A percentile compares a stretch with the other conserved stretches of the same genome.
Evolutionary conservation across 345 rosid species (phyloP).

Genomic region (Linum trigynum): DNA sequence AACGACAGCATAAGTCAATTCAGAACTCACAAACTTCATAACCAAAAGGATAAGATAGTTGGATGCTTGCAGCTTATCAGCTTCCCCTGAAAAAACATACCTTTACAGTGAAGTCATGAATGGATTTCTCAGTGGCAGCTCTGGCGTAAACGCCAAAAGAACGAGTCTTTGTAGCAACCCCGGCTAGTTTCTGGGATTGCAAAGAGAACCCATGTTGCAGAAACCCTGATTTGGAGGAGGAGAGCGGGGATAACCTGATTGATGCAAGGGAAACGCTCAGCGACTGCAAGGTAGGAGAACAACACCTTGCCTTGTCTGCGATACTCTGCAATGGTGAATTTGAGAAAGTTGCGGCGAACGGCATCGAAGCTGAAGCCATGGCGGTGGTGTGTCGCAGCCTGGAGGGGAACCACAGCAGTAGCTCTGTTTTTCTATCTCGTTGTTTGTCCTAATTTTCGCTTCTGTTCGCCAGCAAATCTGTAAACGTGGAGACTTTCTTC

Average conservation of each 20-base stretch:
- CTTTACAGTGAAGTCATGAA: slow-evolving; percentile 74
- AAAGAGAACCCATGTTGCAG: slow-evolving; percentile 38
- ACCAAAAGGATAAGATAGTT: too few relatives aligned
- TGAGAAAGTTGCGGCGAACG: slow-evolving; percentile 32
- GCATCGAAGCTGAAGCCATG: slow-evolving; percentile 37
- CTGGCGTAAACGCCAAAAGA: slow-evolving; percentile 44
- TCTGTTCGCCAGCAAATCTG: too few relatives aligned
- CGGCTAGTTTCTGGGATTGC: slow-evolving; percentile 22
- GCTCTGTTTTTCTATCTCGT: background rate
- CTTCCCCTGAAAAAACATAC: slow-evolving; percentile 17
- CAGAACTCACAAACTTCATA: too few relatives aligned
- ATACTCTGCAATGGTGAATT: slow-evolving; percentile 18
- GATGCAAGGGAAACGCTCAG: slow-evolving; percentile 28
- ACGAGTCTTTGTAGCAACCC: slow-evolving; percentile 30
- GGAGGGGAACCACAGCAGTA: background rate
- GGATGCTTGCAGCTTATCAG: too few relatives aligned
- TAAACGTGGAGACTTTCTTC: too few relatives aligned
- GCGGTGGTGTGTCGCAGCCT: background rate
- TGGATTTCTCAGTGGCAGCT: slow-evolving; percentile 63
- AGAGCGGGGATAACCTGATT: slow-evolving; percentile 36
- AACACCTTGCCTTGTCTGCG: slow-evolving; percentile 17
- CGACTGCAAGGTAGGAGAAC: slow-evolving; percentile 15
- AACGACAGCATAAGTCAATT: too few relatives aligned
- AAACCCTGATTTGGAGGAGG: slow-evolving; percentile 39
- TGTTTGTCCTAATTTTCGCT: too few relatives aligned